Evolutionary conservation across 2,329 filamentous ascomycete genomes (phyloP), one percentile per base, ranked within the genome.

Genomic region (Samsoniella hepiali): DNA sequence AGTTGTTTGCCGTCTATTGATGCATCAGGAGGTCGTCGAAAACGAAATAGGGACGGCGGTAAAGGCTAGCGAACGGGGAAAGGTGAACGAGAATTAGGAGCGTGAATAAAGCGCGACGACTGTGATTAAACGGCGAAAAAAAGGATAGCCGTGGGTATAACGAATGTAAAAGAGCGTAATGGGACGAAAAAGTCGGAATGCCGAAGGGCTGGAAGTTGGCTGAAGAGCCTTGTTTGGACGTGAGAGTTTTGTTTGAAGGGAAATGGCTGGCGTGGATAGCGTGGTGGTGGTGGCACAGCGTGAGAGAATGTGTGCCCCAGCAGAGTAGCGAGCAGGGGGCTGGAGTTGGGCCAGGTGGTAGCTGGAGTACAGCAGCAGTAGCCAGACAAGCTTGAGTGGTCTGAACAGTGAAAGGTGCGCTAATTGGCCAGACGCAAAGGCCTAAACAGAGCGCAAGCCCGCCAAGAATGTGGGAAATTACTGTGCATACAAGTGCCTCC

Each of bases 381-480:
- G 17, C 31, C 45, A 60, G 36, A 34, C 7, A 2, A 27, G 44
- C n/a, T 11, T 29, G 22, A 38, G 31, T n/a, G 34, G 31, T 38
- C 17, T 22, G 5, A 31, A 17, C 8, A 17, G 7, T 38, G 32
- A n/a, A 36, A 49, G 3, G 13, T 44, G 40, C 42, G 10, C 31
- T 8, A 47, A 47, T 15, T 36, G 29, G 10, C 9, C n/a, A 8
- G 27, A 40, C 40, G 32, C 5, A 15, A 22, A 61, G 32, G 38
- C 58, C 38, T 31, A 45, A 61, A 53, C 34, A 31, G 38, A 54
- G 44, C 58, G 29, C 36, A 47, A 55, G n/a, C 22, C 31, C 29
- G 49, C 63, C 64, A 69, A 68, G 69, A 72, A 72, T 72, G 73
- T 62, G 73, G 72, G 74, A 76, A 76, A 76, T 76, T 76, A 72